phyloP scores from a whole-genome alignment of 345 rosid genomes.

The Zanthoxylum bungeanum region DNA sequence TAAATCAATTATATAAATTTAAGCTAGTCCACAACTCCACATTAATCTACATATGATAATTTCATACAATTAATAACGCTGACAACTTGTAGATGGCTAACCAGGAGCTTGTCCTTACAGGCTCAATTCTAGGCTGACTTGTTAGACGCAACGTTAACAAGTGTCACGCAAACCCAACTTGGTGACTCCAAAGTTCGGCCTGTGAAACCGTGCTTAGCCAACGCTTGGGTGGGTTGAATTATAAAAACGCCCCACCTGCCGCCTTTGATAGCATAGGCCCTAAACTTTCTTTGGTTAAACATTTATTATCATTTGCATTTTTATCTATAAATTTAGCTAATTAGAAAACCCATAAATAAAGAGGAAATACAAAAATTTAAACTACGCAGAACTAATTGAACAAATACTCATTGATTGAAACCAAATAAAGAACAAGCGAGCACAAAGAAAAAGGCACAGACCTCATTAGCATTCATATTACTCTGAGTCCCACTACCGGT shows the following conservation, averaged over 20 bases:
- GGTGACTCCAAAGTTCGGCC: no score
- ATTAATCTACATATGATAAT: neutral
- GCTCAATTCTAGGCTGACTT: no score
- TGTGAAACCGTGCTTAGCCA: no score
- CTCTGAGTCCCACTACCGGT: constrained; percentile 99
- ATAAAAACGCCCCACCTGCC: no score
- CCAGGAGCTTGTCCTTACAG: no score
- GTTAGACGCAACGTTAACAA: no score
- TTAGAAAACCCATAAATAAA: neutral
- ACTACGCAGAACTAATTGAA: neutral
- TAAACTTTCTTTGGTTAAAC: neutral
- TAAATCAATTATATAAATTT: neutral
- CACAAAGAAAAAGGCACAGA: constrained; percentile 16
- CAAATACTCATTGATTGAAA: neutral
- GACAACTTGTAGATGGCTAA: no score
- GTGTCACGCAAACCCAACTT: no score
- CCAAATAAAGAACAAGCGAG: neutral
- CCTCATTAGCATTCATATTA: constrained; percentile 99
- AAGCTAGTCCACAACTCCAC: neutral
- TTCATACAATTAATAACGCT: no score
- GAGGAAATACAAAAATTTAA: neutral
- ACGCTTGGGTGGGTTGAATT: no score
- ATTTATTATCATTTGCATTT: neutral
- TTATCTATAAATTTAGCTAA: neutral
- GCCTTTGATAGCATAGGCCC: no score